Evolutionary conservation across 495 filamentous ascomycete species (phyloP).

Genomic region (Glarea lozoyensis): DNA sequence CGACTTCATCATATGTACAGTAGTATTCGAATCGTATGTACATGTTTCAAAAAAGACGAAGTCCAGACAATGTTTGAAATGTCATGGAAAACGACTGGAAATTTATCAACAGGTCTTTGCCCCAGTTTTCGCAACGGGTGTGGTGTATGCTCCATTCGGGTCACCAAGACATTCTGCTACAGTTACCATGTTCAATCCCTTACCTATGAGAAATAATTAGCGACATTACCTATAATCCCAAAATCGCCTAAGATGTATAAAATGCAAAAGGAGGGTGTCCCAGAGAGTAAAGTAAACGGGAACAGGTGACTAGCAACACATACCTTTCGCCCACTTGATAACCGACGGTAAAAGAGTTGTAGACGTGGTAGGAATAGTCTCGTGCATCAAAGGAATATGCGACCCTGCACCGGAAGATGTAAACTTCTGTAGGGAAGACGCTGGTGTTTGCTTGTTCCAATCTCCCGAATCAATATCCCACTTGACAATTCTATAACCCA

Average conservation of each 20-base stretch:
- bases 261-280: too few relatives aligned
- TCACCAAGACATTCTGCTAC: slow-evolving; percentile 70
- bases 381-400: slow-evolving; percentile 48
- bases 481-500: slow-evolving; percentile 47
- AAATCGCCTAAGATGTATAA: too few relatives aligned
- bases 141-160: slow-evolving; percentile 35
- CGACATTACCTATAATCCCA: too few relatives aligned
- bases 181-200: slow-evolving; percentile 57
- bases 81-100: too few relatives aligned
- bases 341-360: neutral
- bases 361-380: slow-evolving; percentile 22
- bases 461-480: slow-evolving; percentile 43
- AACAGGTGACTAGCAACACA: too few relatives aligned
- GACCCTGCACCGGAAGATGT: slow-evolving; percentile 33
- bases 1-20: too few relatives aligned
- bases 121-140: neutral
- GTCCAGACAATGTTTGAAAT: too few relatives aligned
- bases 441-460: slow-evolving; percentile 40
- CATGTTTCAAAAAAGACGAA: too few relatives aligned
- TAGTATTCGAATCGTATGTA: too few relatives aligned
- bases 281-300: too few relatives aligned
- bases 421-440: slow-evolving; percentile 35
- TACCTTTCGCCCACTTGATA: neutral
- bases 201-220: too few relatives aligned
- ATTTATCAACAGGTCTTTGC: slow-evolving; percentile 1